A percentile compares a stretch with the other conserved stretches of the same genome.
phyloP scores from a whole-genome alignment of 2,329 filamentous ascomycete species.

The Fusarium chuoi region DNA sequence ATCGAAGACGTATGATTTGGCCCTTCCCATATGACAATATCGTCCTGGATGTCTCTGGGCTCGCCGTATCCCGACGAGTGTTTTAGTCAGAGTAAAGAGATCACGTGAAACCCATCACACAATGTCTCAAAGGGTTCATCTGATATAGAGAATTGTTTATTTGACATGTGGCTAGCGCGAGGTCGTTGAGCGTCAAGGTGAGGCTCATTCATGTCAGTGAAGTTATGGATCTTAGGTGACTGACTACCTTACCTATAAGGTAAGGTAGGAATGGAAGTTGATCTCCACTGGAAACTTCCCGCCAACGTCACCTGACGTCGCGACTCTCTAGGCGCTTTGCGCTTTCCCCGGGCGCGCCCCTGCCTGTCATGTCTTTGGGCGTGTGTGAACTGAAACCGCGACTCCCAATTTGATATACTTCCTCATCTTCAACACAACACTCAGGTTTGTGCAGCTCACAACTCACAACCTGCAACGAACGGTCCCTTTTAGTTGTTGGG shows the following conservation, averaged over 20 bases:
- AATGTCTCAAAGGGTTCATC: neutral
- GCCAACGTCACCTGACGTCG: conserved; percentile 44
- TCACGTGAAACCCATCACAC: neutral
- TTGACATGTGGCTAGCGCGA: neutral
- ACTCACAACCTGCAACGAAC: neutral
- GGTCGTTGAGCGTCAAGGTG: neutral
- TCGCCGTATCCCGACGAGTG: neutral
- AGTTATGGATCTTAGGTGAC: neutral
- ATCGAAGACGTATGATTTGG: neutral
- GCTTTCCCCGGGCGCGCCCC: conserved; percentile 20
- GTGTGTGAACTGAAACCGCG: conserved; percentile 5
- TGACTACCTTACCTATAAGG: too few species aligned
- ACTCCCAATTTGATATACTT: conserved; percentile 7
- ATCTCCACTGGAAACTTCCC: neutral
- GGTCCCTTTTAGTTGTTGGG: neutral
- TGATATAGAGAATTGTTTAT: neutral
- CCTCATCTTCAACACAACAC: conserved; percentile 7
- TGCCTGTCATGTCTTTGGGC: neutral
- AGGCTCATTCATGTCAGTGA: conserved; percentile 16
- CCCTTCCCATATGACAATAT: neutral
- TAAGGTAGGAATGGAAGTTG: neutral
- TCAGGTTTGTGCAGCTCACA: neutral
- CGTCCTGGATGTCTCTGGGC: neutral
- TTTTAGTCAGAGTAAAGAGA: neutral
- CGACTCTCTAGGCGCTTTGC: conserved; percentile 36